Base-by-base conservation (phyloP, 1,139 yeast species). In the Protomyces lactucae-debilis region DNA sequence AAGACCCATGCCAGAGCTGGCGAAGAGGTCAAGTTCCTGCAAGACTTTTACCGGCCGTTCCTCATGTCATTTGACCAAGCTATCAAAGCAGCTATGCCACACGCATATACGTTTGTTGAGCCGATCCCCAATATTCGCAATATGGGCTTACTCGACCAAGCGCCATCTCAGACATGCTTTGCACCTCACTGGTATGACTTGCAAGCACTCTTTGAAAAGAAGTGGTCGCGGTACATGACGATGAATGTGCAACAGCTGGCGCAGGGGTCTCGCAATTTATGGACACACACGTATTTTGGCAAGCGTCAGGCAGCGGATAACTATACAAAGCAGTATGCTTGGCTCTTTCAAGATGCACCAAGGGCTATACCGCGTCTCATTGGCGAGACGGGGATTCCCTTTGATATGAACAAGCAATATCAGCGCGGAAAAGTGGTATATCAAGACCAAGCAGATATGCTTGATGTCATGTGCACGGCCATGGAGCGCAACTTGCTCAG, bases 301-400 rank as follows among this genome's bases (percentile, higher is more conserved):
- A 21, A 40, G 40, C 10, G 28, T 4, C 40, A 25, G 21, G 61
- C 57, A 3, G 45, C 45, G 37, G 25, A 21, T 21, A 61, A 61
- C 23, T 61, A 61, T 39, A 14, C 65, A 14, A 55, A 32, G 37
- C 65, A 61, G 28, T 55, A 37, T 25, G 54, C 53, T n/a, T 32
- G 52, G 28, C 46, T 60, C 37, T 60, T 60, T 39, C 43, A 45
- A 36, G 37, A 54, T 10, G 35, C 64, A 14, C 45, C 59, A 25
- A 60, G 67, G 4, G 64, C n/a, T 23, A 35, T 76, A 5, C 79
- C 80, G 0, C 82, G 87, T 6, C 76, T 92, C 51, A 84, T 92
- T 80, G 85, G 96, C 0, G 98, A 92, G 75, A 90, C 93, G 14
- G 98, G 98, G 2, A 88, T 92, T 86, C 98, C 98, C 2, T 90